Evolutionary conservation across 148 eudicot genomes (phyloP), one percentile per base, ranked within the genome.

Genomic region (Vaccinium vitisidaea): DNA sequence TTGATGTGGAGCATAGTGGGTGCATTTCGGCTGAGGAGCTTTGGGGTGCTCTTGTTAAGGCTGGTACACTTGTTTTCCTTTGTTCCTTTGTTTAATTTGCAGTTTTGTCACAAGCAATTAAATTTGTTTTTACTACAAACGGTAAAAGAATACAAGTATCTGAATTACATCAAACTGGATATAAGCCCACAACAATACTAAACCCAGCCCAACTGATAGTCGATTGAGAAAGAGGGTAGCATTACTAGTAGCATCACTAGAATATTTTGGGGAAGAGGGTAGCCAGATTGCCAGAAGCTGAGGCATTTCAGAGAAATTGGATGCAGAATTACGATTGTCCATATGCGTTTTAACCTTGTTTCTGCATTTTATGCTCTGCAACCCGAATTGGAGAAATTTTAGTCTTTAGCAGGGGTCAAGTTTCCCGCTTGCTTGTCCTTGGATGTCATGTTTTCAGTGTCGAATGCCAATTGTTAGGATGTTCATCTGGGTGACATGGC

Each of bases 1-100:
- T 97, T 89, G 99, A 95, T 91, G 98, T 97, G n/a, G 96, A 95
- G 83, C 99, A 97, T 55, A 97, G 90, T 85, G 99, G 99, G 8
- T 97, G 98, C 82, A 97, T 97, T 85, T 87, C 92, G 92, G 98
- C 99, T 2, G 99, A 95, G 91, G 97, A 93, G 90, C 94, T 97
- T 43, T 94, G 90, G 93, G 99, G 93, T 93, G 99, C 99, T 55
- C 98, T 97, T 84, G 88, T 93, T 77, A 95, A 93, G 88, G 94
- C 99, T 91, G 99, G 99, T 97, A 94, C 84, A 74, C 65, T 32
- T 0, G 56, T 48, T 85, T 53, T 56, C 76, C 23, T 76, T 59
- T 1, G 25, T 59, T 59, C 67, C 23, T 59, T 23, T 21, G 23
- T 19, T 21, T 59, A 59, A 21, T 59, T 19, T 59, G 67, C 67